Conservation (phyloP, 768 basidiomycete genomes). For the Pisolithus marmoratus region DNA sequence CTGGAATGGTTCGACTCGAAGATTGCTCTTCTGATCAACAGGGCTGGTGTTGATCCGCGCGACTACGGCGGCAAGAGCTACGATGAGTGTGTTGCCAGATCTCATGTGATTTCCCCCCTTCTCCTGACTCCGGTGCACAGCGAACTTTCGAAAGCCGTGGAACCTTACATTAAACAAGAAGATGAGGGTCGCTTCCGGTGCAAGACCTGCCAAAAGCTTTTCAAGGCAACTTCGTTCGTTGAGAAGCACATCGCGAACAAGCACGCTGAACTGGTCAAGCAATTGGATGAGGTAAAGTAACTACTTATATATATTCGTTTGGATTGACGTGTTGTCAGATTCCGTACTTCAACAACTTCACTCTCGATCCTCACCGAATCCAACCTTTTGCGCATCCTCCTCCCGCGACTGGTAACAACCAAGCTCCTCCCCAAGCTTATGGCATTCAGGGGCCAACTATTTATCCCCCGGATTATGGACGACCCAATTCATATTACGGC, state of each 20-base stretch:
- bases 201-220: slow-evolving; percentile 93
- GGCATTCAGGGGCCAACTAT: slow-evolving; percentile 62
- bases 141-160: slow-evolving; percentile 73
- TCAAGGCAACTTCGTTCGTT: slow-evolving; percentile 95
- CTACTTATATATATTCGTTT: slow-evolving; percentile 5
- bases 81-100: slow-evolving; percentile 65
- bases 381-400: slow-evolving; percentile 82
- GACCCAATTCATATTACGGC: slow-evolving; percentile 36
- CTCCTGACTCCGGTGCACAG: slow-evolving; percentile 35
- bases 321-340: slow-evolving; percentile 43
- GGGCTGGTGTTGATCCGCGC: slow-evolving; percentile 74
- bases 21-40: slow-evolving; percentile 73
- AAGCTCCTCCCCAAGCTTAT: slow-evolving; percentile 81
- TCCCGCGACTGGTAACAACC: slow-evolving; percentile 55
- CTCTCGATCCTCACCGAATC: slow-evolving; percentile 90
- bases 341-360: slow-evolving; percentile 92
- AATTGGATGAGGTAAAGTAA: slow-evolving; percentile 72
- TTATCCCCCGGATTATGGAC: slow-evolving; percentile 44
- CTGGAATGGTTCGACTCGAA: slow-evolving; percentile 85
- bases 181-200: slow-evolving; percentile 97
- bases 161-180: slow-evolving; percentile 85
- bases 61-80: slow-evolving; percentile 86
- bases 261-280: slow-evolving; percentile 79
- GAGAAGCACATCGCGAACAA: slow-evolving; percentile 97
- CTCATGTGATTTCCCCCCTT: slow-evolving; percentile 5